Percentiles rank a stretch among this genome's conserved stretches.
Conservation (phyloP, 192 early-diverging fungal genomes). For the Gaertneriomyces sp. region DNA sequence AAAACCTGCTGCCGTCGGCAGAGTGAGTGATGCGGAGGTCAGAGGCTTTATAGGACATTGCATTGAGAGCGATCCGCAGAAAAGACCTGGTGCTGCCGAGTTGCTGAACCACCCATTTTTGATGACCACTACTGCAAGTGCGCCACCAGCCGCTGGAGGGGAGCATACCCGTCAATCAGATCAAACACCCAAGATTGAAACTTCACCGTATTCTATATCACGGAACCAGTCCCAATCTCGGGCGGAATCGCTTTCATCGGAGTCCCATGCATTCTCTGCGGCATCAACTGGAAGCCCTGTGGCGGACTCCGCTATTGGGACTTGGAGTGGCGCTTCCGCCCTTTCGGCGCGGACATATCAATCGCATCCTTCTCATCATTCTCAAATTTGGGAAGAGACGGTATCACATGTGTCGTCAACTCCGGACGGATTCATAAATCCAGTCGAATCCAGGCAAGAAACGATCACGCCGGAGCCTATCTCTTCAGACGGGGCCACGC, state of each 20-base stretch:
- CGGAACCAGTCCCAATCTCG: not conserved
- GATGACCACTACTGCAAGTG: slow-evolving; percentile 7
- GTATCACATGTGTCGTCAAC: not conserved
- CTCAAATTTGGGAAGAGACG: not conserved
- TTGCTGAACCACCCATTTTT: slow-evolving; percentile 49
- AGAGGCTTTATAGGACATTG: slow-evolving; percentile 66
- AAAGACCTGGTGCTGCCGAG: slow-evolving; percentile 46
- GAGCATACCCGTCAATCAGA: slow-evolving; percentile 1
- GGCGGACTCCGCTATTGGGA: not conserved
- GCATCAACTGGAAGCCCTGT: too few relatives aligned
- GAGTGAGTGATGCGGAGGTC: slow-evolving; percentile 64
- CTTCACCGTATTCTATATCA: not conserved
- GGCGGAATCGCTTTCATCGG: not conserved
- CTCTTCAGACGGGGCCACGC: not conserved
- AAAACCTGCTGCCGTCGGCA: slow-evolving; percentile 64
- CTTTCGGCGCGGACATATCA: not conserved
- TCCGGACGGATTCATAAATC: not conserved
- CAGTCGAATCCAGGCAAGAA: too few relatives aligned
- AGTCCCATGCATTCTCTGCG: not conserved
- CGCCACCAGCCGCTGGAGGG: not conserved
- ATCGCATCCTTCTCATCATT: too few relatives aligned
- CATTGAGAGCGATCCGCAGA: slow-evolving; percentile 49
- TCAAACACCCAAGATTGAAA: slow-evolving; percentile 4
- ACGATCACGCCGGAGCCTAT: not conserved
- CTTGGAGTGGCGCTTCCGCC: not conserved